phyloP scores from a whole-genome alignment of 345 rosid genomes.

The Balakata baccata region DNA sequence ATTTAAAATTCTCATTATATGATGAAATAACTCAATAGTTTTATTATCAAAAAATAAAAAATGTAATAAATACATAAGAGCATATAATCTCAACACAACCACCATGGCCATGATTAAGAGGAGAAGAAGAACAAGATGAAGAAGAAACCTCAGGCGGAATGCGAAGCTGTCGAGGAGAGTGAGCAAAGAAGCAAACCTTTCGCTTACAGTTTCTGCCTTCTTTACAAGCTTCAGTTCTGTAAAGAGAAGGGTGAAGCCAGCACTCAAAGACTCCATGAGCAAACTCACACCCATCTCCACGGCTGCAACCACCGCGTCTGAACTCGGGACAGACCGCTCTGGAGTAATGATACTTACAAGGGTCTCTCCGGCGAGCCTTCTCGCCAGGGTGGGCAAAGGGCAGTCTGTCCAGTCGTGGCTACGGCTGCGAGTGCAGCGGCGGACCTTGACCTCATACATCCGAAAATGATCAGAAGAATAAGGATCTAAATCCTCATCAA shows the following conservation, averaged over 20 bases:
- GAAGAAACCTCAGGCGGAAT: slow-evolving; percentile 12
- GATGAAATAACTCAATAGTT: too few species aligned
- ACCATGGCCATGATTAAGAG: slow-evolving; percentile 7
- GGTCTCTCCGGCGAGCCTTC: slow-evolving; percentile 90
- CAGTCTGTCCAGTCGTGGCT: slow-evolving; percentile 98
- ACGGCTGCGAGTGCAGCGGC: slow-evolving; percentile 79
- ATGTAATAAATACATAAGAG: too few species aligned
- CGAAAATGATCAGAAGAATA: slow-evolving; percentile 80
- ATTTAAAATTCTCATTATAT: too few species aligned
- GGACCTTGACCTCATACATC: slow-evolving; percentile 91
- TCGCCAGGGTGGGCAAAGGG: slow-evolving; percentile 83
- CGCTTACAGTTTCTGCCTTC: slow-evolving; percentile 26
- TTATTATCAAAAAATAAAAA: too few species aligned
- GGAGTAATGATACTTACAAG: slow-evolving; percentile 53
- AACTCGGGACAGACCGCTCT: slow-evolving; percentile 73
- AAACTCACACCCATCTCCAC: slow-evolving; percentile 26
- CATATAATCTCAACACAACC: too few species aligned
- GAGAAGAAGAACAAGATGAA: not conserved
- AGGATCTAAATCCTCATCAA: slow-evolving; percentile 36
- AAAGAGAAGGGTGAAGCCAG: slow-evolving; percentile 30
- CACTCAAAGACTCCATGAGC: slow-evolving; percentile 30
- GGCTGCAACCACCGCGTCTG: slow-evolving; percentile 36
- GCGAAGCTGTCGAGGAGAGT: slow-evolving; percentile 24
- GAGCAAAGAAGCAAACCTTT: slow-evolving; percentile 30
- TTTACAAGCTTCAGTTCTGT: slow-evolving; percentile 28